These are phyloP conservation scores for Colletotrichum noveboracense DNA, from an alignment of 2,329 filamentous ascomycete species.

Conservation along the genomic window DNA sequence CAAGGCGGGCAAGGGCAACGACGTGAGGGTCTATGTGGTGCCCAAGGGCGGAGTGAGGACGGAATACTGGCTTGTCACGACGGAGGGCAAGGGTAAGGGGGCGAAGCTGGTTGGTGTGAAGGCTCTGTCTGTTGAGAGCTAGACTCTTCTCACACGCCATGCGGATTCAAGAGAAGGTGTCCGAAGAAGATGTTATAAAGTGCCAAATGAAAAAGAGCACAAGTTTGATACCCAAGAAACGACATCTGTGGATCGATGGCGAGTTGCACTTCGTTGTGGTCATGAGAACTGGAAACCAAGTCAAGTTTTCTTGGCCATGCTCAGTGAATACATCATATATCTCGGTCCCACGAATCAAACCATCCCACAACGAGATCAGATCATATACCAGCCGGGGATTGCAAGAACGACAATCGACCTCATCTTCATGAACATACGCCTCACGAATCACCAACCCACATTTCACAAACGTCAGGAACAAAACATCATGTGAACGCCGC, in stretches of 20 bases:
- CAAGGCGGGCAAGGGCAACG: slow-evolving; percentile 65
- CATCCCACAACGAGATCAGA: not conserved
- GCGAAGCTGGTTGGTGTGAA: slow-evolving; percentile 77
- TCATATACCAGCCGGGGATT: not conserved
- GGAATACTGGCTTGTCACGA: slow-evolving; percentile 81
- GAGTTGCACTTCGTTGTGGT: not conserved
- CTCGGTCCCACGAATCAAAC: not conserved
- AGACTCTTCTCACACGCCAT: not conserved
- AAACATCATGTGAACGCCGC: not conserved
- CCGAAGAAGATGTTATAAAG: not conserved
- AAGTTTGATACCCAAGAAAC: not conserved
- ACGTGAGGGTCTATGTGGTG: slow-evolving; percentile 79
- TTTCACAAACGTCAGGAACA: not conserved
- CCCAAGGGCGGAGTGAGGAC: slow-evolving; percentile 64
- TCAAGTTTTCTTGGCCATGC: not conserved
- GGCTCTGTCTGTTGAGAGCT: slow-evolving; percentile 78
- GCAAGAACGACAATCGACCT: not conserved
- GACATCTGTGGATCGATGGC: not conserved
- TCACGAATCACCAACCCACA: not conserved
- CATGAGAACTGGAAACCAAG: not conserved
- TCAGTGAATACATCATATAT: not conserved
- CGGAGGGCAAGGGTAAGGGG: slow-evolving; percentile 60
- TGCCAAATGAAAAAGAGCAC: not conserved
- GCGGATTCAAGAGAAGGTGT: not conserved
- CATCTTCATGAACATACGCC: not conserved